These are phyloP conservation scores for Paracamarosporium sp. DNA, from an alignment of 2,329 filamentous ascomycete species.

Conservation along the genomic window DNA sequence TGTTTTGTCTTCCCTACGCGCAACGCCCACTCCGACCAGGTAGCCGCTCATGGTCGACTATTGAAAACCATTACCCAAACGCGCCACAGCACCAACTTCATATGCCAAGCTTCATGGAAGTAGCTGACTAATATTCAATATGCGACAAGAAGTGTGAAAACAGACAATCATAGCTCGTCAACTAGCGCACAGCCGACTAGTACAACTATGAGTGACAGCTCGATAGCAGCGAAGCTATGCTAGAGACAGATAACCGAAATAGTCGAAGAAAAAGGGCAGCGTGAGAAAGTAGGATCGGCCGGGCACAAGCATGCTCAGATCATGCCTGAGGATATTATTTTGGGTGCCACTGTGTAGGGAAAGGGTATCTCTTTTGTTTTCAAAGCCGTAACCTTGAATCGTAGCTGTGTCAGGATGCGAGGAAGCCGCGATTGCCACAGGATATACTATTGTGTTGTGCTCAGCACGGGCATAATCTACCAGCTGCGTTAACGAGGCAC, in stretches of 20 bases:
- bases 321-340: too few relatives aligned
- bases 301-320: background rate
- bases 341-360: background rate
- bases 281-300: background rate
- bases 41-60: background rate
- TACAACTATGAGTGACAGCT: slow-evolving; percentile 10
- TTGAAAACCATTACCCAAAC: slow-evolving; percentile 11
- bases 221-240: background rate
- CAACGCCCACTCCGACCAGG: background rate
- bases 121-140: background rate
- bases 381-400: background rate
- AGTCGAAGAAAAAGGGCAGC: background rate
- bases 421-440: background rate
- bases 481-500: slow-evolving; percentile 11
- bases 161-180: slow-evolving; percentile 3
- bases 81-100: background rate
- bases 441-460: background rate
- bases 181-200: slow-evolving; percentile 10
- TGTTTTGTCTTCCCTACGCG: background rate
- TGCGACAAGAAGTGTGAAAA: background rate
- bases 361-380: slow-evolving; percentile 5
- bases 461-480: slow-evolving; percentile 41
- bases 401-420: background rate
- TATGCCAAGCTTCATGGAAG: background rate
- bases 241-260: background rate